These are phyloP conservation scores for Penicillium sp. DNA, from an alignment of 2,329 filamentous ascomycete genomes.

Conservation along the genomic window DNA sequence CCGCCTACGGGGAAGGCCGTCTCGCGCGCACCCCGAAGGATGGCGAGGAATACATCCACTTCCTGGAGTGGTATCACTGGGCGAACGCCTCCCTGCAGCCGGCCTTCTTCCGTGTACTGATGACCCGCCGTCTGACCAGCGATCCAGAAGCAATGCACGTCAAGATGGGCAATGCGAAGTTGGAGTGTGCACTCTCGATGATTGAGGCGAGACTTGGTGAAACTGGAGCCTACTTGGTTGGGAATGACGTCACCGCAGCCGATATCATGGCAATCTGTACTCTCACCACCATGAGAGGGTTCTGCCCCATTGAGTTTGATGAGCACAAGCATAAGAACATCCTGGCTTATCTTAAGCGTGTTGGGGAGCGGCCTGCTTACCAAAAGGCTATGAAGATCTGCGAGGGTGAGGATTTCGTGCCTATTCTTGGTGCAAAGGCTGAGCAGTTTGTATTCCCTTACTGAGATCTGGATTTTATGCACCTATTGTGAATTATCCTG, in stretches of 20 bases:
- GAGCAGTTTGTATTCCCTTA: constrained; percentile 9
- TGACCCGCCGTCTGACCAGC: neutral
- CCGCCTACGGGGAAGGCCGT: constrained; percentile 14
- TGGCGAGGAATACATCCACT: constrained; percentile 14
- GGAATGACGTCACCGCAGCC: constrained; percentile 15
- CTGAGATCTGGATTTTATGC: neutral
- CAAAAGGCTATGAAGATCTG: constrained; percentile 18
- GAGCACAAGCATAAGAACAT: constrained; percentile 13
- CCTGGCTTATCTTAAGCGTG: constrained; percentile 16
- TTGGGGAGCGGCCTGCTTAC: constrained; percentile 18
- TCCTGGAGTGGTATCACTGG: constrained; percentile 19
- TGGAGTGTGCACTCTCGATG: constrained; percentile 7
- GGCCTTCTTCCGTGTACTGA: constrained; percentile 10
- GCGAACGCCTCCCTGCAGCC: constrained; percentile 18
- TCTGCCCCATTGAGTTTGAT: constrained; percentile 13
- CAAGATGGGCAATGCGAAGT: constrained; percentile 3
- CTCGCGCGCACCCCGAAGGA: constrained; percentile 16
- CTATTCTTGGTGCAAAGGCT: constrained; percentile 12
- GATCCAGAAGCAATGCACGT: constrained; percentile 2
- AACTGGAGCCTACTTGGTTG: constrained; percentile 17
- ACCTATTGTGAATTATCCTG: neutral
- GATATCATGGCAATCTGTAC: constrained; percentile 18
- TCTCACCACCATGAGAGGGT: constrained; percentile 19
- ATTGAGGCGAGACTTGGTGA: constrained; percentile 14
- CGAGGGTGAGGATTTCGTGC: constrained; percentile 18